phyloP scores from a whole-genome alignment of 371 early-diverging fungal genomes.

The Vittaforma corneae region DNA sequence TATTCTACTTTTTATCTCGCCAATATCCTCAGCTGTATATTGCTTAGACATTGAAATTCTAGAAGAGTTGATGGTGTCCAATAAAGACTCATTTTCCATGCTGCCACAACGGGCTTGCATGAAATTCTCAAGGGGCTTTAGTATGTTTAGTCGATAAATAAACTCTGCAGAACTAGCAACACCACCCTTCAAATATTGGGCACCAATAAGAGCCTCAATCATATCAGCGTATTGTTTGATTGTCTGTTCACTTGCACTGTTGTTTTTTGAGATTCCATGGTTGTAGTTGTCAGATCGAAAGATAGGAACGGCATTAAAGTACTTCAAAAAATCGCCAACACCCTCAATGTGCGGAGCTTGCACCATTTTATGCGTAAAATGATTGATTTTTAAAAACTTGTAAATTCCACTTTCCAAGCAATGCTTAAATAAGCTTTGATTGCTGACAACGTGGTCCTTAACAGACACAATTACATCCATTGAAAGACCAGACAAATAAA shows the following conservation, averaged over 20 bases:
- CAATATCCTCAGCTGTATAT: not conserved
- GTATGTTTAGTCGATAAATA: conserved; percentile 23
- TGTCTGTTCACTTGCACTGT: not conserved
- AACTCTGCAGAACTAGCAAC: conserved; percentile 17
- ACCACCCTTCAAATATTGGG: conserved; percentile 22
- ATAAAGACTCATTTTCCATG: too few species aligned
- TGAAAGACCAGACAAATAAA: conserved; percentile 6
- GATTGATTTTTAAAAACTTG: conserved; percentile 15
- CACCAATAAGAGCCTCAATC: conserved; percentile 47
- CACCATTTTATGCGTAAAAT: conserved; percentile 17
- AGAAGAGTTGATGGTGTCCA: too few species aligned
- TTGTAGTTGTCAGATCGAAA: conserved; percentile 14
- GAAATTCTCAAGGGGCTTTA: not conserved
- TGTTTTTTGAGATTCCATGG: not conserved
- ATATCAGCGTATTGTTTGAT: conserved; percentile 52
- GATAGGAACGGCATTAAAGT: not conserved
- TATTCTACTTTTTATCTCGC: not conserved
- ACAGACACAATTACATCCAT: conserved; percentile 7
- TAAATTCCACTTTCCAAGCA: conserved; percentile 12
- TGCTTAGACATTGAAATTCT: too few species aligned
- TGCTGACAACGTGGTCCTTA: conserved; percentile 36
- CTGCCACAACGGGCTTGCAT: not conserved
- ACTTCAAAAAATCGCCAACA: not conserved
- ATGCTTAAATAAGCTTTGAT: conserved; percentile 22
- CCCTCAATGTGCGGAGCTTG: conserved; percentile 26